Evolutionary conservation across 176 grass and related monocot species (phyloP).

Genomic region (Lolium multiflorum): DNA sequence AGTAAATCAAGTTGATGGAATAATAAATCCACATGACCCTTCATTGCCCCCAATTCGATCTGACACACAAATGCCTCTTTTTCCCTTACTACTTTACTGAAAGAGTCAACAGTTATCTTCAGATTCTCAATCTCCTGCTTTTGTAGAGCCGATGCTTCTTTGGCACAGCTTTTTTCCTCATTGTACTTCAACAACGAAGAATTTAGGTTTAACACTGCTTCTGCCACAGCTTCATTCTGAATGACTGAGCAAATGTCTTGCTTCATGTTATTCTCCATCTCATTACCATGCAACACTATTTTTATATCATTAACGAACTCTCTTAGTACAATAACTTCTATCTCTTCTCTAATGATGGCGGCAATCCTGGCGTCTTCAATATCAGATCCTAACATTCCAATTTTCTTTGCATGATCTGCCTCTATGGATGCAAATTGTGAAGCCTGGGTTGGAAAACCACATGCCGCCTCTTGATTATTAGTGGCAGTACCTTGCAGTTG

Average conservation of each 20-base stretch:
- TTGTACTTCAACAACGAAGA: conserved; percentile 27
- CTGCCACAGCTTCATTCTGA: conserved; percentile 47
- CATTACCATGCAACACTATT: conserved; percentile 42
- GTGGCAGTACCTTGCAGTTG: conserved; percentile 31
- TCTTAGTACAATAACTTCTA: conserved; percentile 49
- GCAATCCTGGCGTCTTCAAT: conserved; percentile 49
- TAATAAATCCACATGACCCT: conserved; percentile 43
- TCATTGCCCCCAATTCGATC: conserved; percentile 43
- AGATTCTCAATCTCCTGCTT: conserved; percentile 56
- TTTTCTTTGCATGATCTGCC: conserved; percentile 28
- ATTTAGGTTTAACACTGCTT: conserved; percentile 52
- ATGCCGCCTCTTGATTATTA: conserved; percentile 21
- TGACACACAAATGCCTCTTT: conserved; percentile 50
- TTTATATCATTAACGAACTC: conserved; percentile 46
- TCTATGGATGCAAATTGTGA: conserved; percentile 26
- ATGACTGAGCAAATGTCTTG: conserved; percentile 50
- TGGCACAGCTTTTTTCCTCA: conserved; percentile 26
- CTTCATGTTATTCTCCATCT: conserved; percentile 44
- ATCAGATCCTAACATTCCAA: conserved; percentile 38
- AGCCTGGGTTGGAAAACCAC: conserved; percentile 5
- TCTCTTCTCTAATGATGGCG: conserved; percentile 44
- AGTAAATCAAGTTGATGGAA: conserved; percentile 49
- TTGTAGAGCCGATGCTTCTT: conserved; percentile 35
- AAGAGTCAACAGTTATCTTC: conserved; percentile 45
- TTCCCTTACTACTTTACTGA: conserved; percentile 43